Evolutionary conservation across 495 filamentous ascomycete genomes (phyloP), one percentile per base, ranked within the genome.

Genomic region (Neurospora sp.): DNA sequence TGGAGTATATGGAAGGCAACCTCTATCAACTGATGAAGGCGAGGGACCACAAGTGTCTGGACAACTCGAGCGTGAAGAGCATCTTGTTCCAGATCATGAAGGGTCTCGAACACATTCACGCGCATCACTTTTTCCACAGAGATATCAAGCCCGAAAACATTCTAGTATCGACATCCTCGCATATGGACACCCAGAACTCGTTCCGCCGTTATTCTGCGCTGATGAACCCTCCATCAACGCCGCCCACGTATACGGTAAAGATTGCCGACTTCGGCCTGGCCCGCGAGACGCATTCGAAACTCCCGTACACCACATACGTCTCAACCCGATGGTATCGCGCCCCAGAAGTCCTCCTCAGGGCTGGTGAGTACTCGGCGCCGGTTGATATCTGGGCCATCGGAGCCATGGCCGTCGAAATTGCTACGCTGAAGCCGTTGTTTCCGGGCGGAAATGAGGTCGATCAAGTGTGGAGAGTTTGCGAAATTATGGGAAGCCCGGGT

Each of bases 1-100:
- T 99, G 96, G 96, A 99, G 82, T 97, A 97, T 76, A 99, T 99
- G 96, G 96, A 99, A 81, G 96, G 96, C 39, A 99, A 99, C 80
- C 85, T 99, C 1, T 99, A 99, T 79, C 96, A 98, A 83, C 83
- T 99, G 69, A 99, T 99, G 96, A 99, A 99, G 80, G 90, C 96
- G 69, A 88, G 96, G 71, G 96, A 99, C 74, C 94, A 97, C 83
- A 98, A 97, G 82, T 90, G 85, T 72, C 85, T 99, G 31, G 96
- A 99, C 78, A 91, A 90, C 53, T 89, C 88, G 74, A 96, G 93
- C 74, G 96, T 99, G 72, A 98, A 99, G 85, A 98, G 95, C 83
- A 96, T 99, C 75, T 83, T 99, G 31, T 98, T 91, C 81, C 96
- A 99, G 83, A 99, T 99, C 76, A 87, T 99, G 80, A 91, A 93